Evolutionary conservation across 2,329 filamentous ascomycete species (phyloP).

Genomic region (Paraphaeosphaeria minitans): DNA sequence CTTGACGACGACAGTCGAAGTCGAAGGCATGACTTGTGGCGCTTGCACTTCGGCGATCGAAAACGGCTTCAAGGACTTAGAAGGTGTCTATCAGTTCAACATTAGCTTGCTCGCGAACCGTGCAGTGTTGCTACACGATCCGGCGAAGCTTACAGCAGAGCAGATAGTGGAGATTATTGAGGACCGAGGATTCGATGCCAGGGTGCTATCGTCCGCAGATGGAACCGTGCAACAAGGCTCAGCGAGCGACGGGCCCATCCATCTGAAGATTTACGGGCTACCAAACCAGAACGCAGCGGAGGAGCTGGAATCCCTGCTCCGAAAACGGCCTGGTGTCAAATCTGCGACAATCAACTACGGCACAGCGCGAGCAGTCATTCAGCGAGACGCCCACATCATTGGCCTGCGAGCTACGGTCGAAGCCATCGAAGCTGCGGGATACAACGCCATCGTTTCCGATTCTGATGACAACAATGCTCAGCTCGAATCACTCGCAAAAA

Average conservation of each 20-base stretch:
- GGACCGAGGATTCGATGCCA: slow-evolving; percentile 86
- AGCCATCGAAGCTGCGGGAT: slow-evolving; percentile 77
- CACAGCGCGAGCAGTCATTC: slow-evolving; percentile 75
- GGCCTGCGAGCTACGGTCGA: slow-evolving; percentile 86
- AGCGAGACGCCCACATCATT: slow-evolving; percentile 71
- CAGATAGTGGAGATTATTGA: slow-evolving; percentile 84
- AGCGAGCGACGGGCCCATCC: slow-evolving; percentile 64
- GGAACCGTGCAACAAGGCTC: slow-evolving; percentile 60
- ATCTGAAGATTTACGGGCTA: slow-evolving; percentile 84
- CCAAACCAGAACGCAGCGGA: slow-evolving; percentile 73
- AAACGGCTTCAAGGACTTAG: slow-evolving; percentile 74
- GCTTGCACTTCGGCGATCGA: slow-evolving; percentile 94
- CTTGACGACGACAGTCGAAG: slow-evolving; percentile 80
- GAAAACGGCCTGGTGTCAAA: slow-evolving; percentile 70
- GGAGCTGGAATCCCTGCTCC: slow-evolving; percentile 71
- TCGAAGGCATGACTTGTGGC: slow-evolving; percentile 97
- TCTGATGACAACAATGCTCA: slow-evolving; percentile 96
- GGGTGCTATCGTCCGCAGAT: slow-evolving; percentile 75
- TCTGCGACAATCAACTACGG: slow-evolving; percentile 75
- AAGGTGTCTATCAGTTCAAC: slow-evolving; percentile 86
- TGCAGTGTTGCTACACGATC: slow-evolving; percentile 84
- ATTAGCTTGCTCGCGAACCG: slow-evolving; percentile 93
- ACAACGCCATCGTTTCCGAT: slow-evolving; percentile 88
- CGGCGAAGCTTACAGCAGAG: slow-evolving; percentile 69
- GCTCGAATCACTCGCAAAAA: slow-evolving; percentile 93